phyloP scores from a whole-genome alignment of 176 grass and related monocot genomes.

The Musa itinerans region DNA sequence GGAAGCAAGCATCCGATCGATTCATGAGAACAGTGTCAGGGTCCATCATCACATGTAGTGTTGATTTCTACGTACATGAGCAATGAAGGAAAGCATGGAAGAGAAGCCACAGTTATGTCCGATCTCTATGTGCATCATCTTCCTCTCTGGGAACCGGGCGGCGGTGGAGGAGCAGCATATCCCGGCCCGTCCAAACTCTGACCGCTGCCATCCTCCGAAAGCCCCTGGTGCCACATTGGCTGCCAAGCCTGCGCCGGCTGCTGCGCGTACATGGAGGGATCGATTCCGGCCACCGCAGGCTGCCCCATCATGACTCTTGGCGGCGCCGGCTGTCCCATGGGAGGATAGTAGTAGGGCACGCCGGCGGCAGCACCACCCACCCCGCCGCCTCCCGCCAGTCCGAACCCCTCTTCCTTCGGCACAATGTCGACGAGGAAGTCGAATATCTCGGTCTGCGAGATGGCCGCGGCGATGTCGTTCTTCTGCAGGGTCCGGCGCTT shows the following conservation, averaged over 20 bases:
- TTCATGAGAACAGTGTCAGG: too few species aligned
- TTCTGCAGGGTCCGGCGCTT: constrained; percentile 27
- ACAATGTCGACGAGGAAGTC: constrained; percentile 34
- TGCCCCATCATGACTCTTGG: constrained; percentile 21
- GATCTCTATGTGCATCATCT: not conserved
- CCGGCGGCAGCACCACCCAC: constrained; percentile 3
- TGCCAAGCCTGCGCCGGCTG: constrained; percentile 19
- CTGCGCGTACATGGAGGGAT: constrained; percentile 13
- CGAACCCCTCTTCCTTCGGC: constrained; percentile 7
- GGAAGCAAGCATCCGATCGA: too few species aligned
- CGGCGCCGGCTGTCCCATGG: constrained; percentile 5
- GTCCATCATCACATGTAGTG: not conserved
- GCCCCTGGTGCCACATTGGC: constrained; percentile 14
- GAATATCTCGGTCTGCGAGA: constrained; percentile 23
- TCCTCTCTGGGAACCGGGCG: not conserved
- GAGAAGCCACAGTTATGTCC: not conserved
- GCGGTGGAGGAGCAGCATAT: not conserved
- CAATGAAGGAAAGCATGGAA: not conserved
- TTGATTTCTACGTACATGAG: not conserved
- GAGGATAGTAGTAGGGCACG: constrained; percentile 24
- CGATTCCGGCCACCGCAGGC: constrained; percentile 13
- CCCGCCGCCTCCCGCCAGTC: not conserved
- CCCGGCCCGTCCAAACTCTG: constrained; percentile 9
- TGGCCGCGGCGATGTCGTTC: constrained; percentile 28
- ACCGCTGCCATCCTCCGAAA: constrained; percentile 6